Base-by-base conservation (phyloP, 495 filamentous ascomycete genomes). In the Aspergillus olivimuriae region DNA sequence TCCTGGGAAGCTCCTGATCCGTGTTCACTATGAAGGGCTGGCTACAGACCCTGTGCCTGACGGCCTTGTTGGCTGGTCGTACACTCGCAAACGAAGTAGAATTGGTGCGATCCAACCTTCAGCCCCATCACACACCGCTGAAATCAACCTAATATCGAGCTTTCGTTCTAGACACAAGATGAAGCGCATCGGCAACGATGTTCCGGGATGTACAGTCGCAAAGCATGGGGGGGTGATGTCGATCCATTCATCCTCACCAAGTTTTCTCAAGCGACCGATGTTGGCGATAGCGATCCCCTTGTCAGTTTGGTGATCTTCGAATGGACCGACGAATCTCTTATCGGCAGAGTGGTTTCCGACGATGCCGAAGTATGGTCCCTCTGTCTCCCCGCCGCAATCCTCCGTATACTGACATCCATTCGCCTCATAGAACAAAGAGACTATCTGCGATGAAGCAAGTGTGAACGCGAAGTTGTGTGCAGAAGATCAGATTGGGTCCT, bases 171-270 rank as follows among this genome's bases (percentile, higher is more conserved):
- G 84, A 80, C 84, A 62, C 74, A 92, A 59, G 80, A 82, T 51
- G 78, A 86, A 28, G 75, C 83, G 21, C 83, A 88, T 63, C 68
- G 78, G 51, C 87, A 95, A 67, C 77, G 84, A 83, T 99, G 92
- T 69, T 83, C 87, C 59, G 92, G 92, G 66, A 97, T 99, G 92
- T 99, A 97, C 68, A 90, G 83, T 62, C 82, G 76, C 57, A 87
- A 81, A 52, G 68, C 83, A 15, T 99, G 92, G 92, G 87, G 89
- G 48, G 92, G 92, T 53, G 78, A 76, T 23, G 74, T 87, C 39
- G 87, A 96, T 47, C 94, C 92, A 8, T 90, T 83, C 68, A 94
- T 99, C 62, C 71, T 83, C 46, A 78, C 84, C 49, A 90, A 84
- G 60, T 95, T 95, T 55, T 70, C 82, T 38, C 79, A 83, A 53